These are phyloP conservation scores for Pseudogymnoascus sp. DNA, from an alignment of 2,329 filamentous ascomycete genomes.

Conservation along the genomic window DNA sequence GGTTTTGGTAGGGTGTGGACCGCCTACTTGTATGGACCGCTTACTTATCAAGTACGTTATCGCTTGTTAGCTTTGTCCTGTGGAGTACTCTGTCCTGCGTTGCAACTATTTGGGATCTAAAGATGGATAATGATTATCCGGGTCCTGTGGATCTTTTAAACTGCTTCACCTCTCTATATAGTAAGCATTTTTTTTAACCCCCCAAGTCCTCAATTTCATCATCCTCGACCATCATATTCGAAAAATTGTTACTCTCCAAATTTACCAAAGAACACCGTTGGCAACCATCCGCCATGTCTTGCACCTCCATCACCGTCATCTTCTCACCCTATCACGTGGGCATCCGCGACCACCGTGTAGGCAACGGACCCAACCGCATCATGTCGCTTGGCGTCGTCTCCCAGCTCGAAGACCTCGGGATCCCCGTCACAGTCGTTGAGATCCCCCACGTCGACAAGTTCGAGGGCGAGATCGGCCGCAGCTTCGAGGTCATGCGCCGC, in stretches of 20 bases:
- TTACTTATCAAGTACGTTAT: too few relatives aligned
- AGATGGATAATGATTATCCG: neutral
- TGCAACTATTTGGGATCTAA: neutral
- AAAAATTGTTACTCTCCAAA: too few relatives aligned
- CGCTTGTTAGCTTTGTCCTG: neutral
- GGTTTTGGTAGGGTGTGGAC: too few relatives aligned
- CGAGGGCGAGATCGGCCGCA: slow-evolving; percentile 34
- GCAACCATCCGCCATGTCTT: too few relatives aligned
- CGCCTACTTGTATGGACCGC: too few relatives aligned
- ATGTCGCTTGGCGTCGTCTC: slow-evolving; percentile 23
- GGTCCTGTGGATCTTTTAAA: neutral
- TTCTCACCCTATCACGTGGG: slow-evolving; percentile 35
- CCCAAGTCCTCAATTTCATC: too few relatives aligned
- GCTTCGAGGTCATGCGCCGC: slow-evolving; percentile 33
- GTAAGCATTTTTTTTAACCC: neutral
- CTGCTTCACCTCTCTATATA: neutral
- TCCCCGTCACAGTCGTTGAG: slow-evolving; percentile 24
- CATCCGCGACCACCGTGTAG: slow-evolving; percentile 29
- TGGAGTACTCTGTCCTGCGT: too few relatives aligned
- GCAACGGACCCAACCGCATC: slow-evolving; percentile 31
- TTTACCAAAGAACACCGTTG: too few relatives aligned
- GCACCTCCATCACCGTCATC: slow-evolving; percentile 28
- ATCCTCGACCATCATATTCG: too few relatives aligned
- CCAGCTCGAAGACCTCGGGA: slow-evolving; percentile 20
- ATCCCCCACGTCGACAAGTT: slow-evolving; percentile 27